Conservation (phyloP, 495 filamentous ascomycete species). For the Neurospora hispaniola region DNA sequence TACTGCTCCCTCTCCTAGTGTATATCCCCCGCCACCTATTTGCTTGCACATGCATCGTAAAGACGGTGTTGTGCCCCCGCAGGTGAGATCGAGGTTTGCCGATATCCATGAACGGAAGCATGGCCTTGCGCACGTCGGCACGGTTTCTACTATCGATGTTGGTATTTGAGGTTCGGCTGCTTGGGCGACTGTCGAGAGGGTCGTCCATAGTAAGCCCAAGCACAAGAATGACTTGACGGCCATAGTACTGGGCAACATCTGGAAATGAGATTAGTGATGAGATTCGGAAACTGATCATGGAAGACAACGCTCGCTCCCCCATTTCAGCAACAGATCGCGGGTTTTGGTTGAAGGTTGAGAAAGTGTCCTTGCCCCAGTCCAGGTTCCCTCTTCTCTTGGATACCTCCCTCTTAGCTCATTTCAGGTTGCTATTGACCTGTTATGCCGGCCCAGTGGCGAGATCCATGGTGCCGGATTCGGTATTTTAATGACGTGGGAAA, state of each 20-base stretch:
- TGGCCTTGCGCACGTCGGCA: slow-evolving; percentile 53
- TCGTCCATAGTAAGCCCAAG: slow-evolving; percentile 27
- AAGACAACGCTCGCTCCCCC: neutral
- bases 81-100: slow-evolving; percentile 41
- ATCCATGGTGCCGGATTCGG: slow-evolving; percentile 9
- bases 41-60: slow-evolving; percentile 54
- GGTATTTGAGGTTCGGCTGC: slow-evolving; percentile 12
- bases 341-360: neutral
- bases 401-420: neutral
- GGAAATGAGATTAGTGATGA: slow-evolving; percentile 1
- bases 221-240: slow-evolving; percentile 26
- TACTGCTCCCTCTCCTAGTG: slow-evolving; percentile 57
- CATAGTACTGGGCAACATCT: slow-evolving; percentile 37
- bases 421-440: neutral
- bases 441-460: neutral
- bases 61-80: slow-evolving; percentile 38
- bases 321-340: neutral
- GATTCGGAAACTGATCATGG: neutral
- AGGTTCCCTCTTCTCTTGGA: neutral
- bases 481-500: slow-evolving; percentile 10
- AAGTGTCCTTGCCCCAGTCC: neutral
- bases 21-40: slow-evolving; percentile 50
- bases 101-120: slow-evolving; percentile 55
- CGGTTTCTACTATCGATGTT: slow-evolving; percentile 33
- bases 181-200: slow-evolving; percentile 14